Base-by-base conservation (phyloP, 2,329 filamentous ascomycete genomes). In the Aspergillus brunneoviolaceus region DNA sequence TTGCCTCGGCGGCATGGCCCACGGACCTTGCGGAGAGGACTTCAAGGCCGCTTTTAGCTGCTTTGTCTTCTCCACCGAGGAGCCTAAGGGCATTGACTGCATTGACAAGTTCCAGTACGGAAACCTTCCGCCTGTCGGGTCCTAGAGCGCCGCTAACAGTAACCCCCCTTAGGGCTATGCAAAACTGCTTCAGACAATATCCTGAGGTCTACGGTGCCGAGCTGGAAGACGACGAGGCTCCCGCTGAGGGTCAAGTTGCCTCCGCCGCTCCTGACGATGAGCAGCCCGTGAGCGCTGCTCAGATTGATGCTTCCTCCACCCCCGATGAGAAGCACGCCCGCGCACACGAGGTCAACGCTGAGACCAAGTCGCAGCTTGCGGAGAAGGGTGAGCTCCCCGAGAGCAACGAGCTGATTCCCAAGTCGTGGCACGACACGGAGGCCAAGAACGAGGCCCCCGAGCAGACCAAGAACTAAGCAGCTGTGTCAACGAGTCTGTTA, bases 21-120 rank as follows among this genome's bases (percentile, higher is more conserved):
- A 96, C 73, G 95, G 95, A 0, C 95, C 95, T 57, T 99, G 95
- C 74, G 95, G 95, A 51, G 91, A 96, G 74, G 88, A 98, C 72
- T 99, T 99, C 85, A 92, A 89, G 81, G 88, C 88, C 25, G 95
- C 95, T 0, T 99, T 99, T 72, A 96, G 92, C 85, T 99, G 95
- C 81, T 99, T 99, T 72, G 92, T 99, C n/a, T 95, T 89, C 80
- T 96, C 91, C 3, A 87, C 86, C 48, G 91, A 96, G 74, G 95
- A 99, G 74, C 93, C 93, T 39, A 99, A 99, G 86, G 94, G 94
- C 55, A 94, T 96, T 81, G 92, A 97, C 74, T 97, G 93, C 80
- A 95, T 97, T 72, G 92, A 96, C 29, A 96, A 95, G 80, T 97
- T 97, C 84, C 93, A 96, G 92, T 95, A 83, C 51, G 89, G 84